phyloP scores from a whole-genome alignment of 805 yeast species.

The Candida qinlingensis region DNA sequence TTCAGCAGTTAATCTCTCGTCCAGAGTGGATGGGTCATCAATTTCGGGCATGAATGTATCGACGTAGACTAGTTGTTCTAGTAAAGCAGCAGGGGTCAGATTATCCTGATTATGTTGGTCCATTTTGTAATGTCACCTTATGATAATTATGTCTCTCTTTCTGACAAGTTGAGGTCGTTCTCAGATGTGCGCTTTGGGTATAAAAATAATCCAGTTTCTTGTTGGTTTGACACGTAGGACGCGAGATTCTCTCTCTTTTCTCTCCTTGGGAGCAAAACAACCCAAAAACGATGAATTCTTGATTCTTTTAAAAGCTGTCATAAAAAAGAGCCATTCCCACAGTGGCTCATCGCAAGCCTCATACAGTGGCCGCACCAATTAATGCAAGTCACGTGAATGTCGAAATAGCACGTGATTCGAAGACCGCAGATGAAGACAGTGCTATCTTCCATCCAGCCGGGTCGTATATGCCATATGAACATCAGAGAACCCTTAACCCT shows the following conservation, averaged over 20 bases:
- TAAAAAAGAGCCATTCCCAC: background rate
- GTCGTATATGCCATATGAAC: too few species aligned
- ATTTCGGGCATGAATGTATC: constrained; percentile 65
- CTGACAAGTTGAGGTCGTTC: too few species aligned
- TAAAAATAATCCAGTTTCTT: too few species aligned
- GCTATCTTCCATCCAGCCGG: too few species aligned
- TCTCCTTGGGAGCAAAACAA: background rate
- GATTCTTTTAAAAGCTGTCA: background rate
- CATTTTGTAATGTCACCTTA: background rate
- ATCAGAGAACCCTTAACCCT: too few species aligned
- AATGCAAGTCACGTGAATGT: constrained; percentile 8
- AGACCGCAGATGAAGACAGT: too few species aligned
- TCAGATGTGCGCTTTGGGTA: too few species aligned
- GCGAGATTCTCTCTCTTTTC: background rate
- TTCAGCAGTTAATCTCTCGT: constrained; percentile 54
- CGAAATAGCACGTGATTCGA: constrained; percentile 8
- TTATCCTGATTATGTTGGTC: constrained; percentile 13
- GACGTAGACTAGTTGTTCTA: constrained; percentile 76
- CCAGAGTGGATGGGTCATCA: constrained; percentile 38
- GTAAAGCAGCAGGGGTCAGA: constrained; percentile 38
- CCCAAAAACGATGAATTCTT: background rate
- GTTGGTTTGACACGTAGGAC: background rate
- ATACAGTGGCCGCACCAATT: background rate
- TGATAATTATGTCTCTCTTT: background rate
- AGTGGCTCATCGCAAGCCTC: background rate